Percentiles rank a stretch among this genome's conserved stretches.
Conservation (phyloP, 2,329 filamentous ascomycete species). For the Claviceps africana region DNA sequence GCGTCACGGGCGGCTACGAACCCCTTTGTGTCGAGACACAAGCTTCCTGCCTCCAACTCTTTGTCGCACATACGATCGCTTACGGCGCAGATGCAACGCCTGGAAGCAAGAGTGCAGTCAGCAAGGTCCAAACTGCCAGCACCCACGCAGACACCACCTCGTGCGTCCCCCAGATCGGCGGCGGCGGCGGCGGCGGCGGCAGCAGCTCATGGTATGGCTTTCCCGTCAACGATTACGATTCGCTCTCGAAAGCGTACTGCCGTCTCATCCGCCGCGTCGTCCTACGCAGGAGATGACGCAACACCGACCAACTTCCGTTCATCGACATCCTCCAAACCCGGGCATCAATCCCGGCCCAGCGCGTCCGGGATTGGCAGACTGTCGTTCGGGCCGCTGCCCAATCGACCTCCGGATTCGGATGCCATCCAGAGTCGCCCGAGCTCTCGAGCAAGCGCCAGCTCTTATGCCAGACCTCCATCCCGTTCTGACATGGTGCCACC, state of each 20-base stretch:
- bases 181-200: neutral
- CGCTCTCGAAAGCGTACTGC: conserved; percentile 56
- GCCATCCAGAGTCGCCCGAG: conserved; percentile 49
- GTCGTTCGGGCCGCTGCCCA: conserved; percentile 49
- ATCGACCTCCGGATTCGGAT: conserved; percentile 34
- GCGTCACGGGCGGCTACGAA: conserved; percentile 34
- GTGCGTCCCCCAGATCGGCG: conserved; percentile 53
- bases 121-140: conserved; percentile 84
- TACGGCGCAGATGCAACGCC: conserved; percentile 91
- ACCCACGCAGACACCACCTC: conserved; percentile 63
- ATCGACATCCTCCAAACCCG: conserved; percentile 25
- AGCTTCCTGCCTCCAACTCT: conserved; percentile 49
- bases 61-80: conserved; percentile 86
- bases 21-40: conserved; percentile 36
- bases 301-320: conserved; percentile 29
- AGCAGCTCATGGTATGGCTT: conserved; percentile 1
- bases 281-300: conserved; percentile 35
- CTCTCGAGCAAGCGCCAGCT: conserved; percentile 53
- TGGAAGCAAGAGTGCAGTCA: conserved; percentile 85
- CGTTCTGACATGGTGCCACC: conserved; percentile 38
- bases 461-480: conserved; percentile 39
- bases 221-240: conserved; percentile 44
- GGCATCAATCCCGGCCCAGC: conserved; percentile 45
- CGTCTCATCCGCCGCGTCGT: conserved; percentile 38
- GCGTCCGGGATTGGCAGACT: conserved; percentile 48